A percentile compares a stretch with the other conserved stretches of the same genome.
Evolutionary conservation across 805 yeast species (phyloP).

Genomic region (Maudiozyma saulgeensis): DNA sequence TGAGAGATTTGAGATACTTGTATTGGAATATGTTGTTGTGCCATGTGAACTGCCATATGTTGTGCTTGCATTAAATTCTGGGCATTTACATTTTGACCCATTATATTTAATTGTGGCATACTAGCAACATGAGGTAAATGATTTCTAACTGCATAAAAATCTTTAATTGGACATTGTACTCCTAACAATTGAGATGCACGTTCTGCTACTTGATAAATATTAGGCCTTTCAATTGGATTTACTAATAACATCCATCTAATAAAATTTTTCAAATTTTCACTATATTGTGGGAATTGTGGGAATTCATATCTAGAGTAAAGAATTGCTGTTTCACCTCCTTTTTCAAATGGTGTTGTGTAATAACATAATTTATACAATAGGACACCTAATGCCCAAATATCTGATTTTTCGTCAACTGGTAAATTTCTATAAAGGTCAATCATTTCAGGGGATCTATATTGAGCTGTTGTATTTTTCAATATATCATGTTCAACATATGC

Average conservation of each 20-base stretch:
- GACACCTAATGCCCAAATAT: constrained; percentile 79
- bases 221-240: constrained; percentile 66
- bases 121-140: not conserved
- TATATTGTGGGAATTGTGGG: constrained; percentile 48
- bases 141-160: constrained; percentile 23
- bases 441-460: constrained; percentile 81
- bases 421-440: constrained; percentile 56
- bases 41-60: not conserved
- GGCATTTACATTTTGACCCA: not conserved
- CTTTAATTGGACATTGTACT: constrained; percentile 33
- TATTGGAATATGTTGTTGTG: not conserved
- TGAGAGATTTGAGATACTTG: not conserved
- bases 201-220: constrained; percentile 58
- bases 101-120: not conserved
- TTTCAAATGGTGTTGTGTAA: constrained; percentile 76
- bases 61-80: not conserved
- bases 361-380: constrained; percentile 70
- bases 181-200: constrained; percentile 58
- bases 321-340: constrained; percentile 53
- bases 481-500: constrained; percentile 55
- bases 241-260: constrained; percentile 52
- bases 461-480: constrained; percentile 75
- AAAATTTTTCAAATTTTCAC: constrained; percentile 52
- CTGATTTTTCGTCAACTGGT: constrained; percentile 74
- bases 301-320: constrained; percentile 44